Base-by-base conservation (phyloP, 2,329 filamentous ascomycete genomes). In the Colletotrichum chlorophyti region DNA sequence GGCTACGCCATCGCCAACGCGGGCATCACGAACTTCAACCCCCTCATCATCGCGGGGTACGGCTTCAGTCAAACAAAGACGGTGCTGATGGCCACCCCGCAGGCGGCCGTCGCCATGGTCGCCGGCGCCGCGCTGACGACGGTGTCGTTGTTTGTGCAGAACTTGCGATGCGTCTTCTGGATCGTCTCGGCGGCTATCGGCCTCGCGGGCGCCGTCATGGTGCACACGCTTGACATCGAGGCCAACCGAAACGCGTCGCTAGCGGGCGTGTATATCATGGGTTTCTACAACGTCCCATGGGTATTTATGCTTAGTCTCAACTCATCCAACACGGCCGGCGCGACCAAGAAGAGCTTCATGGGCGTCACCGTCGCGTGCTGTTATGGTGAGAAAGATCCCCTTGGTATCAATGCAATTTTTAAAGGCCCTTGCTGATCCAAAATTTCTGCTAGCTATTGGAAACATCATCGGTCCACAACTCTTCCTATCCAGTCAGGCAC, bases 1-100 rank as follows among this genome's bases (percentile, higher is more conserved):
- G 76, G 86, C 26, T 80, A 88, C 64, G 87, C 88, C 15, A 78
- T 91, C 19, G 86, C 87, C 43, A 86, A 90, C 60, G 85, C 86
- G 50, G 88, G 89, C 68, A 83, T 91, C 66, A 89, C 90, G 69
- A 79, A 86, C 65, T 79, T 86, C 65, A 78, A 78, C 63, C 86
- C 87, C 0, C 72, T 89, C n/a, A 88, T 90, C 55, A 70, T 90
- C 6, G 75, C 74, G 12, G 84, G 85, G 0, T 77, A 90, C 3
- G 84, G 85, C 0, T 88, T 83, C 61, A 79, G 86, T 68, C 81
- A 82, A 53, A 84, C 81, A 69, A 75, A 66, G 4, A 84, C 85
- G 0, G 68, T 68, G 1, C 48, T 72, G 0, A 69, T 72, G 67
- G 68, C 70, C 0, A 70, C 69, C 0, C 70, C 70, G 0, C 70